Conservation (phyloP, 2,329 filamentous ascomycete genomes). For the Phoma sp. region DNA sequence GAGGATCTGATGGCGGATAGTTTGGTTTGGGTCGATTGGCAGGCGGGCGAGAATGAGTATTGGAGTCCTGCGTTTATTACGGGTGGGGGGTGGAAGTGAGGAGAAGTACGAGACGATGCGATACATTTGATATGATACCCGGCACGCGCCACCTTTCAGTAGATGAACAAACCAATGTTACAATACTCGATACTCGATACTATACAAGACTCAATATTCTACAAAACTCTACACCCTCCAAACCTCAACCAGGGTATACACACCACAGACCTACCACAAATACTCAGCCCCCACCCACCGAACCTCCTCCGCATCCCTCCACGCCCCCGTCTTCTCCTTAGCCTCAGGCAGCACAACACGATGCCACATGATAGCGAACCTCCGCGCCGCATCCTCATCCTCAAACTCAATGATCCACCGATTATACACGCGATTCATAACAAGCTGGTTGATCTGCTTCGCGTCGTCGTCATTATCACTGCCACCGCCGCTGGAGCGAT, state of each 20-base stretch:
- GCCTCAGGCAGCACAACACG: slow-evolving; percentile 51
- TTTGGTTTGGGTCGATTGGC: slow-evolving; percentile 91
- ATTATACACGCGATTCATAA: slow-evolving; percentile 47
- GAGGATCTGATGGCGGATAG: slow-evolving; percentile 89
- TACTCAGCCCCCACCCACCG: slow-evolving; percentile 55
- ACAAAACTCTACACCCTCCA: too few relatives aligned
- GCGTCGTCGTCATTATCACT: background rate
- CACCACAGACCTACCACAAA: slow-evolving; percentile 53
- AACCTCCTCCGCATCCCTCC: slow-evolving; percentile 46
- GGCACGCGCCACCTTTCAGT: background rate
- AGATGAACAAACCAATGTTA: too few relatives aligned
- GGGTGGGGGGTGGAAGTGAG: slow-evolving; percentile 10
- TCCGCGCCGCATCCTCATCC: slow-evolving; percentile 60
- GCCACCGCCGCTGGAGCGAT: background rate
- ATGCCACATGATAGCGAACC: slow-evolving; percentile 62
- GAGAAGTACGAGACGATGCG: too few relatives aligned
- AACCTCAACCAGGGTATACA: background rate
- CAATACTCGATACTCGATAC: too few relatives aligned
- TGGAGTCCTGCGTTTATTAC: slow-evolving; percentile 82
- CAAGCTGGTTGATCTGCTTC: slow-evolving; percentile 30
- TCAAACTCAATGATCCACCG: slow-evolving; percentile 64
- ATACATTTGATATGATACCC: slow-evolving; percentile 26
- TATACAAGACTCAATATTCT: slow-evolving; percentile 26
- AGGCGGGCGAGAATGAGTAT: slow-evolving; percentile 87
- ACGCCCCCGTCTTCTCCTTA: slow-evolving; percentile 19